phyloP scores from a whole-genome alignment of 306 rosid species.

The Begonia loranthoides region DNA sequence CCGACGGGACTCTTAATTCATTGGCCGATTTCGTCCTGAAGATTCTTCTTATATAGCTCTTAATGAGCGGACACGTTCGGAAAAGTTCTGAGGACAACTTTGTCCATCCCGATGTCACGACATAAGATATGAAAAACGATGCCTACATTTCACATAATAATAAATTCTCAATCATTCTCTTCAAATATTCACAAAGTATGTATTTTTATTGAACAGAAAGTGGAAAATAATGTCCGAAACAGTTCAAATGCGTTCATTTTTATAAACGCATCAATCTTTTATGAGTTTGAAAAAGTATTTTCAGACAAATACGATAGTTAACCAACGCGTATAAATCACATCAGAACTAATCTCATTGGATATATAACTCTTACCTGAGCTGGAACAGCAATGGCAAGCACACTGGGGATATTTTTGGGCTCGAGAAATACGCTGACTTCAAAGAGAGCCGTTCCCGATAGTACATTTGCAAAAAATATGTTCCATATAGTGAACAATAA shows the following conservation, averaged over 20 bases:
- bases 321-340: too few species aligned
- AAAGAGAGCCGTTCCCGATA: constrained; percentile 70
- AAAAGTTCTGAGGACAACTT: constrained; percentile 50
- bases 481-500: constrained; percentile 79
- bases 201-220: too few species aligned
- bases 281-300: too few species aligned
- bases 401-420: constrained; percentile 53
- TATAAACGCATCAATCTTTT: too few species aligned
- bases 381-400: constrained; percentile 81
- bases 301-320: too few species aligned
- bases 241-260: too few species aligned
- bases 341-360: too few species aligned
- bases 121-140: constrained; percentile 69
- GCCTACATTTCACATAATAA: constrained; percentile 21
- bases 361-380: constrained; percentile 44
- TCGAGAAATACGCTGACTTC: constrained; percentile 49
- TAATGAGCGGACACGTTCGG: constrained; percentile 31
- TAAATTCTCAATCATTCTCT: too few species aligned
- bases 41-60: constrained; percentile 20
- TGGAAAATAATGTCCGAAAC: too few species aligned
- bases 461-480: constrained; percentile 74
- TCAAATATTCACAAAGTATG: too few species aligned
- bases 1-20: constrained; percentile 48
- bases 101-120: constrained; percentile 57
- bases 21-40: constrained; percentile 16